Percentiles rank a stretch among this genome's conserved stretches.
Evolutionary conservation across 495 filamentous ascomycete genomes (phyloP).

Genomic region (Glutinoglossum americanum): DNA sequence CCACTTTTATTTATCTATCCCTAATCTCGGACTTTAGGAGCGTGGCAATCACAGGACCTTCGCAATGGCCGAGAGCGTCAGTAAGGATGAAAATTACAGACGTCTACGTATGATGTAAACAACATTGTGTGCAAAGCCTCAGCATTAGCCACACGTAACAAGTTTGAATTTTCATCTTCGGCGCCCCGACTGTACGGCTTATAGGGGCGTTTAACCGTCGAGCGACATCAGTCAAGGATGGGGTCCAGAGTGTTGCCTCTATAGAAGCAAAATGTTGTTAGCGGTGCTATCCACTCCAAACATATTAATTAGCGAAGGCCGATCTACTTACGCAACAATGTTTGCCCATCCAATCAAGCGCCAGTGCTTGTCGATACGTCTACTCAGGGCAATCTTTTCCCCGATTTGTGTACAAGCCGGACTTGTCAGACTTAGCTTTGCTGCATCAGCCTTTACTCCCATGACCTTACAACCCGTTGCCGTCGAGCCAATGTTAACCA

Average conservation of each 20-base stretch:
- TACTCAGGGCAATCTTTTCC: slow-evolving; percentile 89
- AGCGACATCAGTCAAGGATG: slow-evolving; percentile 18
- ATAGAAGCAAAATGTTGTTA: slow-evolving; percentile 1
- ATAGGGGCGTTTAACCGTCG: not conserved
- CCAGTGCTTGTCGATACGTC: slow-evolving; percentile 99
- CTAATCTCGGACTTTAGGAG: not conserved
- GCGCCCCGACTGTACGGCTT: not conserved
- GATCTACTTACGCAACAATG: slow-evolving; percentile 44
- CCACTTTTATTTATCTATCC: not conserved
- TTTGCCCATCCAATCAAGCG: slow-evolving; percentile 94
- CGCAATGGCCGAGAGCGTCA: not conserved
- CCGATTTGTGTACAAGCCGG: slow-evolving; percentile 84
- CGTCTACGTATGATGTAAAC: not conserved
- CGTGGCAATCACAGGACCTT: not conserved
- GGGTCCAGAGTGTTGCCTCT: slow-evolving; percentile 34
- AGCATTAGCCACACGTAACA: not conserved
- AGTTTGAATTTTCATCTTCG: not conserved
- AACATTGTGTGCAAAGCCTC: not conserved
- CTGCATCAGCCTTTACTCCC: slow-evolving; percentile 90
- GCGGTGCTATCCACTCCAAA: not conserved
- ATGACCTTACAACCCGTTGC: slow-evolving; percentile 84
- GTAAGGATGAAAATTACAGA: not conserved
- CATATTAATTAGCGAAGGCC: not conserved
- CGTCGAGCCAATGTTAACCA: slow-evolving; percentile 98
- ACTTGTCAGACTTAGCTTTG: slow-evolving; percentile 69